Evolutionary conservation across 2,329 filamentous ascomycete genomes (phyloP), one percentile per base, ranked within the genome.

Genomic region (Ophiostoma quercus): DNA sequence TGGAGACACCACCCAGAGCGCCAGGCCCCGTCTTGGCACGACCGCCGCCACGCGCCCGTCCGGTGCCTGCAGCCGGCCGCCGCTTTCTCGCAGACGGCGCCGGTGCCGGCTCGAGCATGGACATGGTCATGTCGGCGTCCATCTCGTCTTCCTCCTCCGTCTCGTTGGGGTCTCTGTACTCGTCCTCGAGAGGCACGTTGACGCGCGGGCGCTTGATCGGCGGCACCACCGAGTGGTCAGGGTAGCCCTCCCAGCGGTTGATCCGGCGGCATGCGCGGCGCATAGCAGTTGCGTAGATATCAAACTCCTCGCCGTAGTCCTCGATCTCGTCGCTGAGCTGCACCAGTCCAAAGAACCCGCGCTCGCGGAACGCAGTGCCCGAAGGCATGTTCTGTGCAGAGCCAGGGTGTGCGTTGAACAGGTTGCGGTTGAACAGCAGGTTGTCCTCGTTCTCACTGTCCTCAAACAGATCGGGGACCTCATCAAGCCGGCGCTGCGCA

Each of bases 301-400:
- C 84, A 6, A 87, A 83, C 77, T 94, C 90, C 77, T 94, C 92
- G 62, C 92, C 92, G 74, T 88, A 91, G 78, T 94, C 91, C 72
- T 92, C 89, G 0, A 83, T 79, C 76, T 94, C 91, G 19, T 80
- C 79, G 25, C 79, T 79, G 0, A 91, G 80, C 41, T 85, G 88
- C 68, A 85, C 86, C 54, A 92, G 83, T 0, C 88, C 92, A n/a
- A 84, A 86, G 68, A 88, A 81, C 7, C 87, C 87, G 72, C 81
- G 80, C 75, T 88, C 85, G 47, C 84, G 81, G 74, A 88, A 88
- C 22, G 77, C 71, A 2, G 73, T 71, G 39, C 75, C 74, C 70
- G 77, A 75, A 16, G 39, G 8, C 70, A 71, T 71, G 66, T 39
- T 71, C 25, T 71, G 72, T 68, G 70, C 34, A 37, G 74, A 66